Evolutionary conservation across 305 asterid genomes (phyloP).

Genomic region (Fraxinus sp.): DNA sequence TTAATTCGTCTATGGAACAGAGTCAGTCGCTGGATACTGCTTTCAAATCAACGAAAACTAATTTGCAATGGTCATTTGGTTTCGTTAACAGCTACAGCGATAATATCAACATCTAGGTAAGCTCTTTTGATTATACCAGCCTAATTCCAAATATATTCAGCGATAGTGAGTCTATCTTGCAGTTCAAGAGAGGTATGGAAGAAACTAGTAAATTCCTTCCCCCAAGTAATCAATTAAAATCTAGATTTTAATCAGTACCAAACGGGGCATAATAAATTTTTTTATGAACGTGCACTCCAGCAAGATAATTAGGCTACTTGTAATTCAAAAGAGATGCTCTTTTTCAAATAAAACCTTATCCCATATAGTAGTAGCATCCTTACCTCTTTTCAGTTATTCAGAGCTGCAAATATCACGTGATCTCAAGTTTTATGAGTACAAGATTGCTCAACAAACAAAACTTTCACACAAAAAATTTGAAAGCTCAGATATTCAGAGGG

Average conservation of each 20-base stretch:
- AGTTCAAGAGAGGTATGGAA: slow-evolving; percentile 83
- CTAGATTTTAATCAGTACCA: neutral
- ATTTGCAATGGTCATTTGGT: slow-evolving; percentile 30
- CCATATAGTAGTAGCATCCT: neutral
- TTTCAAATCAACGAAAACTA: slow-evolving; percentile 29
- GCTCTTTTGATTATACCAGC: slow-evolving; percentile 30
- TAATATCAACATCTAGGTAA: slow-evolving; percentile 30
- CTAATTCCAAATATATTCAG: slow-evolving; percentile 47
- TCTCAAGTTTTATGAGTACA: neutral
- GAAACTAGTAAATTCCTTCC: slow-evolving; percentile 91
- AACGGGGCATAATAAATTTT: neutral
- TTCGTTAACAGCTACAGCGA: slow-evolving; percentile 24
- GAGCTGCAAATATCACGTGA: neutral
- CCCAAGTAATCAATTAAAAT: slow-evolving; percentile 32
- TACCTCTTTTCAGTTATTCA: neutral
- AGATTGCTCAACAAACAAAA: neutral
- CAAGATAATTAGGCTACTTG: neutral
- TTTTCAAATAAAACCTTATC: neutral
- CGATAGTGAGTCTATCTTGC: slow-evolving; percentile 68
- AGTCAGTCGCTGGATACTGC: slow-evolving; percentile 32
- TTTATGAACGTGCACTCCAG: neutral
- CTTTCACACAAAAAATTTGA: neutral
- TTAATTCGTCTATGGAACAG: slow-evolving; percentile 33
- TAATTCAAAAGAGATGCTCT: neutral
- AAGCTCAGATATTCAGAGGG: slow-evolving; percentile 22